These are phyloP conservation scores for Yamadazyma diospyri DNA, from an alignment of 1,139 yeast genomes.

Conservation along the genomic window DNA sequence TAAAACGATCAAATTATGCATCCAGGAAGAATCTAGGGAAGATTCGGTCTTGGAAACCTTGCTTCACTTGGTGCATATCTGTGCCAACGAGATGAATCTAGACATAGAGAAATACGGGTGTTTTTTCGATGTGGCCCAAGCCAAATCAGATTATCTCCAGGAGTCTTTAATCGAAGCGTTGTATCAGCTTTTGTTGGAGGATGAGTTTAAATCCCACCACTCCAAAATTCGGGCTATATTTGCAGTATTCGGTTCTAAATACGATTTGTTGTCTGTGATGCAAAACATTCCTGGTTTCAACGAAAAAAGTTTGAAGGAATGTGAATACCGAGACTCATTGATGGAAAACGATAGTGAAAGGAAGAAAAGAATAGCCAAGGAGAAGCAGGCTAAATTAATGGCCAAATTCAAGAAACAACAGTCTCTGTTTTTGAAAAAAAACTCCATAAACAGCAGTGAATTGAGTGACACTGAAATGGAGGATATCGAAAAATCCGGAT, in stretches of 20 bases:
- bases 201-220: slow-evolving; percentile 39
- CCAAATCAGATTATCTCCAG: slow-evolving; percentile 24
- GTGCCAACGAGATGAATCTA: slow-evolving; percentile 31
- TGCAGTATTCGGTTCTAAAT: slow-evolving; percentile 27
- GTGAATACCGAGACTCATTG: slow-evolving; percentile 13
- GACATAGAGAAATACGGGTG: slow-evolving; percentile 28
- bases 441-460: slow-evolving; percentile 21
- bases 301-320: slow-evolving; percentile 10
- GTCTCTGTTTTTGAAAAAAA: slow-evolving; percentile 57
- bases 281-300: background rate
- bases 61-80: slow-evolving; percentile 68
- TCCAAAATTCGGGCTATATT: slow-evolving; percentile 56
- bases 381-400: slow-evolving; percentile 68
- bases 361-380: slow-evolving; percentile 67
- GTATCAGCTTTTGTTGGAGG: slow-evolving; percentile 40
- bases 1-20: slow-evolving; percentile 44
- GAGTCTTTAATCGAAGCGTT: slow-evolving; percentile 46
- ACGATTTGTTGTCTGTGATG: slow-evolving; percentile 12
- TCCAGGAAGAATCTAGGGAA: slow-evolving; percentile 28
- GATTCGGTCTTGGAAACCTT: slow-evolving; percentile 58
- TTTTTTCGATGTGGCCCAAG: slow-evolving; percentile 33
- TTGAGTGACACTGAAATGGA: slow-evolving; percentile 38
- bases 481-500: slow-evolving; percentile 33
- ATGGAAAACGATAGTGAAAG: slow-evolving; percentile 49
- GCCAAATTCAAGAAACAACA: slow-evolving; percentile 81